phyloP scores from a whole-genome alignment of 345 rosid species.

The rapeseed (Brassica napus) region Da-Ae NC_063449.1:18223501-18224000 shows the following conservation, averaged over 20 bases:
- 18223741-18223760: no score
- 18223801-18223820: background rate
- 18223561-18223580: no score
- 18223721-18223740: no score
- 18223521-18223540: no score
- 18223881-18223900: background rate
- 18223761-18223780: background rate
- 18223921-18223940: background rate
- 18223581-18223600: no score
- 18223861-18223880: background rate
- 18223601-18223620: no score
- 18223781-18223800: background rate
- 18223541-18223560: no score
- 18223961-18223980: background rate
- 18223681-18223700: no score
- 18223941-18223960: background rate
- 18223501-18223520: no score
- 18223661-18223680: background rate
- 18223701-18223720: no score
- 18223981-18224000: background rate
- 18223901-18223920: background rate
- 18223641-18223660: no score
- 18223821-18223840: background rate
- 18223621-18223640: no score
- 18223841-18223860: background rate